A percentile compares a stretch with the other conserved stretches of the same genome.
Conservation (phyloP, 2,329 filamentous ascomycete genomes). For the Blumeriella jaapii region DNA sequence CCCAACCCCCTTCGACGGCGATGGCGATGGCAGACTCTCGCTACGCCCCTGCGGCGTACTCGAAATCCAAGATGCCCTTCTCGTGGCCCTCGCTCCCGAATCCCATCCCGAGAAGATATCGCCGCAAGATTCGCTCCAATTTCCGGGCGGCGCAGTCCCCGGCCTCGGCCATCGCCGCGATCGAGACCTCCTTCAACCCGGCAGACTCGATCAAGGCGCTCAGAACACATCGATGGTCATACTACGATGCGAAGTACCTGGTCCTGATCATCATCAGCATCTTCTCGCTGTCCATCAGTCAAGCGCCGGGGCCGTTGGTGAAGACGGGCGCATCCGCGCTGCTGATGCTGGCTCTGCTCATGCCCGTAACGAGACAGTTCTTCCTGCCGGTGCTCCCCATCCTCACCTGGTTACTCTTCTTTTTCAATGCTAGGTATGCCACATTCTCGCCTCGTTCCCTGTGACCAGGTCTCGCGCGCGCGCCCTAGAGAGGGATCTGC, state of each 20-base stretch:
- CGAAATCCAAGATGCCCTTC: constrained; percentile 30
- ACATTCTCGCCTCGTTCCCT: no score
- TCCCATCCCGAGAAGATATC: constrained; percentile 52
- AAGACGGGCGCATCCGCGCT: constrained; percentile 63
- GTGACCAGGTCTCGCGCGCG: no score
- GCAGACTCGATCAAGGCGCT: constrained; percentile 66
- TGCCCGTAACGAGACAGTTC: constrained; percentile 83
- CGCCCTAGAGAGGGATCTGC: no score
- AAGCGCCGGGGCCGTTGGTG: constrained; percentile 61
- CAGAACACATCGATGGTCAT: constrained; percentile 66
- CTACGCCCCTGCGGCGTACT: constrained; percentile 19
- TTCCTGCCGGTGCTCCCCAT: constrained; percentile 80
- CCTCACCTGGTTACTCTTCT: constrained; percentile 78
- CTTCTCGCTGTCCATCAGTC: constrained; percentile 75
- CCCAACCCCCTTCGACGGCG: no score
- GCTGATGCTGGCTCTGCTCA: constrained; percentile 57
- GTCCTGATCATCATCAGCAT: constrained; percentile 62
- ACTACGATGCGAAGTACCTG: constrained; percentile 77
- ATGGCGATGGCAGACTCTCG: constrained; percentile 2
- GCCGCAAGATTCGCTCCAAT: constrained; percentile 56
- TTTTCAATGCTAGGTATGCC: constrained; percentile 66
- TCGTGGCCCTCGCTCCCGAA: constrained; percentile 36
- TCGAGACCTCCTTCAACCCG: constrained; percentile 76
- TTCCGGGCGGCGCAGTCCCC: constrained; percentile 55
- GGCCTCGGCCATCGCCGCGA: constrained; percentile 59